These are phyloP conservation scores for Fusarium sp. DNA, from an alignment of 2,329 filamentous ascomycete species.

Conservation along the genomic window DNA sequence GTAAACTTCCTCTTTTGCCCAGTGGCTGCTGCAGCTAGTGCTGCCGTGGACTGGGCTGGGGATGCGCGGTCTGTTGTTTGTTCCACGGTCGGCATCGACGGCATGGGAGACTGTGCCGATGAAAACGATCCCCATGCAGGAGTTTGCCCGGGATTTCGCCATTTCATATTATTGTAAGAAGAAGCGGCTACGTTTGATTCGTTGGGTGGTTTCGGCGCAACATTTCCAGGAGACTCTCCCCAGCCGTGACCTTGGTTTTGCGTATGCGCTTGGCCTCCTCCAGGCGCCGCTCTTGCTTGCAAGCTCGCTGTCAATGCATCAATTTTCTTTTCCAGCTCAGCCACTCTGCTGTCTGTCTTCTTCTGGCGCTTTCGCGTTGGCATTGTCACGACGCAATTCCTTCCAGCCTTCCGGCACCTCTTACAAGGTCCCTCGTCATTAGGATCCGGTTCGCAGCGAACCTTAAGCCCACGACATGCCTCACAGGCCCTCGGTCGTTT, in stretches of 20 bases:
- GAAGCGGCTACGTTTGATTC: conserved; percentile 3
- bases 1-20: conserved; percentile 47
- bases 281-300: conserved; percentile 60
- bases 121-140: conserved; percentile 31
- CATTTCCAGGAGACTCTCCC: conserved; percentile 15
- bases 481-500: conserved; percentile 79
- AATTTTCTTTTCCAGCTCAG: conserved; percentile 92
- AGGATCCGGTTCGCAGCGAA: conserved; percentile 83
- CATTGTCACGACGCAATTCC: conserved; percentile 79
- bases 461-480: conserved; percentile 79
- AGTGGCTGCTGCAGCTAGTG: conserved; percentile 22
- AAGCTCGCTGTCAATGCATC: conserved; percentile 85
- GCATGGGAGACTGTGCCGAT: conserved; percentile 19
- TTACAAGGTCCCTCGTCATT: conserved; percentile 72
- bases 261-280: conserved; percentile 20
- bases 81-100: conserved; percentile 10
- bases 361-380: conserved; percentile 83
- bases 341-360: conserved; percentile 89
- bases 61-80: conserved; percentile 23
- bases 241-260: conserved; percentile 1
- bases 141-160: conserved; percentile 13
- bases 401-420: conserved; percentile 82
- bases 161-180: conserved; percentile 9
- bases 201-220: conserved; percentile 15
- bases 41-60: conserved; percentile 5